Evolutionary conservation across 2,329 filamentous ascomycete genomes (phyloP), one percentile per base, ranked within the genome.

Genomic region (Penicillium sp.): DNA sequence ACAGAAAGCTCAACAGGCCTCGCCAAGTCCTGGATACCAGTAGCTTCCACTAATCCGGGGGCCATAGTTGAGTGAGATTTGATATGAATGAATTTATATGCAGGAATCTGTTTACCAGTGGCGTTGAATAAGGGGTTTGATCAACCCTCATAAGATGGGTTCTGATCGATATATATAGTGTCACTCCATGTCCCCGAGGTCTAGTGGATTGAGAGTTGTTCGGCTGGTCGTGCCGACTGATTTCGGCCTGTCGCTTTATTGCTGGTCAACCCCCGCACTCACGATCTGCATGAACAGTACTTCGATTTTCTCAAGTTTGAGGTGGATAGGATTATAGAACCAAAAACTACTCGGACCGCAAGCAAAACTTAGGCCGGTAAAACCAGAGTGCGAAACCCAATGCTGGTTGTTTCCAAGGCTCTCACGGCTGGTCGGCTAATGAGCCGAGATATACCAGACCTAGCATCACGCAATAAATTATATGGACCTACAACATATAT

Each of bases 1-100:
- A 82, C 74, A 26, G 53, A 44, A 3, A 56, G 36, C 25, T 62
- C 52, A 16, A 59, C 40, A 17, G 22, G 30, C 2, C 25, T 45
- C 5, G 36, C 10, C 3, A 19, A 10, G 16, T n/a, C 16, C 14
- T 22, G 7, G 28, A 43, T n/a, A 30, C 45, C 5, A 28, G 25
- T 22, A 22, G 54, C 49, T 30, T 61, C 33, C 10, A 59, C 22
- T 2, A 54, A 11, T 17, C 44, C 53, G 9, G 58, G 40, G 4
- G 60, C 45, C 60, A 61, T 61, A 19, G 11, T 38, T 25, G 25
- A 30, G 22, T 10, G 38, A 19, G 14, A 31, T 26, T 14, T 19
- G 11, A 47, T 37, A 2, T 16, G 14, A 19, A 16, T 22, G 12
- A 30, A 38, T 14, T n/a, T 5, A 1, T 17, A 7, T 31, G 26